Evolutionary conservation across 768 basidiomycete genomes (phyloP).

Genomic region (Cyclocybe cylindracea): DNA sequence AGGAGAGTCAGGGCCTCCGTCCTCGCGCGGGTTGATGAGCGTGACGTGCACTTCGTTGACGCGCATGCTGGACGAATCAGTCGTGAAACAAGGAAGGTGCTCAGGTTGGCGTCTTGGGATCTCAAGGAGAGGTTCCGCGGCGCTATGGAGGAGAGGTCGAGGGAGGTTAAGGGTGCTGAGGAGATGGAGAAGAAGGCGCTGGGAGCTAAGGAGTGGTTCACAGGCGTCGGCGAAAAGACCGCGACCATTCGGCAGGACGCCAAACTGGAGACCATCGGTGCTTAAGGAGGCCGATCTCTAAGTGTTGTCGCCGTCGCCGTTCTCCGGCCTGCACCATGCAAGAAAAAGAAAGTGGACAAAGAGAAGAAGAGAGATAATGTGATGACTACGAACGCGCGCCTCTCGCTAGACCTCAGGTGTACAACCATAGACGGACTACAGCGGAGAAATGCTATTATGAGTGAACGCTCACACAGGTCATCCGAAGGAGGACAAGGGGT

Average conservation of each 20-base stretch:
- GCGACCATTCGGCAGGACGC: slow-evolving; percentile 41
- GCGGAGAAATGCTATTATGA: no score
- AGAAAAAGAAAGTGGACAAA: not conserved
- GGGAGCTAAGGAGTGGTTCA: slow-evolving; percentile 76
- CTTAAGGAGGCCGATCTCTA: slow-evolving; percentile 14
- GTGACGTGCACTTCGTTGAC: slow-evolving; percentile 62
- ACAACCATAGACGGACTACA: no score
- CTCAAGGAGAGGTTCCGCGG: slow-evolving; percentile 76
- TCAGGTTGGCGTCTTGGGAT: slow-evolving; percentile 91
- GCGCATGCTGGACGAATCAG: slow-evolving; percentile 70
- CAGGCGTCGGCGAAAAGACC: slow-evolving; percentile 47
- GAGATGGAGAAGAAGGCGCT: slow-evolving; percentile 69
- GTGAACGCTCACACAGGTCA: no score
- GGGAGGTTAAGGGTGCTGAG: slow-evolving; percentile 78
- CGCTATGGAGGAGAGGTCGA: slow-evolving; percentile 77
- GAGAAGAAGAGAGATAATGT: no score
- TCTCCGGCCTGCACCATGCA: not conserved
- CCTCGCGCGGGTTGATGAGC: slow-evolving; percentile 44
- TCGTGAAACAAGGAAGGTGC: slow-evolving; percentile 90
- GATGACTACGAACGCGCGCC: no score
- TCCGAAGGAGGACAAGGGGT: no score
- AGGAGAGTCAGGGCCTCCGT: slow-evolving; percentile 75
- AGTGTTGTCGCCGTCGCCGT: not conserved
- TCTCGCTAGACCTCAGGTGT: no score
- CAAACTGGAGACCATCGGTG: slow-evolving; percentile 28